These are phyloP conservation scores for Leccinum angustisporum DNA, from an alignment of 1,284 basidiomycete genomes.

Conservation along the genomic window DNA sequence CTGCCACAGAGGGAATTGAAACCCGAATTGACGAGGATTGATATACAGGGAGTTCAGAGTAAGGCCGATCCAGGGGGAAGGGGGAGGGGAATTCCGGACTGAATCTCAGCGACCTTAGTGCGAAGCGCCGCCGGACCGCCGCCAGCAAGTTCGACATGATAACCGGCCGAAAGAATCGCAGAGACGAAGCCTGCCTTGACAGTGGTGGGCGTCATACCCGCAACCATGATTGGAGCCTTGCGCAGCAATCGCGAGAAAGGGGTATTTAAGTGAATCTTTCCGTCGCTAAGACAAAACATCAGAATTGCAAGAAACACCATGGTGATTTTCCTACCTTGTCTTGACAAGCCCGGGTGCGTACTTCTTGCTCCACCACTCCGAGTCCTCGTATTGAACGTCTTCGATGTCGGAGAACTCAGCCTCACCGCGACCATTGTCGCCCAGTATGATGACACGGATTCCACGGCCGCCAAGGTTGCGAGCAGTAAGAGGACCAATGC, in stretches of 20 bases:
- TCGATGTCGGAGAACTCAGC: slow-evolving; percentile 80
- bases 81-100: slow-evolving; percentile 62
- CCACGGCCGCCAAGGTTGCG: slow-evolving; percentile 93
- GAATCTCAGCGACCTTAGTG: slow-evolving; percentile 87
- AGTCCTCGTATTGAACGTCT: slow-evolving; percentile 71
- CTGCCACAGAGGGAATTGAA: slow-evolving; percentile 97
- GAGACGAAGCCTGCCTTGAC: slow-evolving; percentile 92
- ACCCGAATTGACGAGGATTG: slow-evolving; percentile 95
- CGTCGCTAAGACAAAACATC: slow-evolving; percentile 59
- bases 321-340: slow-evolving; percentile 62
- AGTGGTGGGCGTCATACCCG: slow-evolving; percentile 96
- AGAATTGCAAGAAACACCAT: slow-evolving; percentile 7
- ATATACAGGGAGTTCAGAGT: slow-evolving; percentile 97
- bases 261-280: slow-evolving; percentile 89
- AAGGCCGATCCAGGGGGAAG: slow-evolving; percentile 75
- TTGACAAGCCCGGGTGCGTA: slow-evolving; percentile 85
- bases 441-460: slow-evolving; percentile 83
- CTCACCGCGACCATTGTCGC: slow-evolving; percentile 83
- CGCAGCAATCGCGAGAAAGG: slow-evolving; percentile 94
- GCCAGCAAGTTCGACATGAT: slow-evolving; percentile 95
- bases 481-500: slow-evolving; percentile 89
- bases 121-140: slow-evolving; percentile 91
- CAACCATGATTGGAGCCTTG: slow-evolving; percentile 98
- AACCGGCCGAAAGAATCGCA: slow-evolving; percentile 91
- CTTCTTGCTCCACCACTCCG: slow-evolving; percentile 82